Evolutionary conservation across 192 early-diverging fungal genomes (phyloP), one percentile per base, ranked within the genome.

Genomic region (Phycomyces blakesleeanus): DNA sequence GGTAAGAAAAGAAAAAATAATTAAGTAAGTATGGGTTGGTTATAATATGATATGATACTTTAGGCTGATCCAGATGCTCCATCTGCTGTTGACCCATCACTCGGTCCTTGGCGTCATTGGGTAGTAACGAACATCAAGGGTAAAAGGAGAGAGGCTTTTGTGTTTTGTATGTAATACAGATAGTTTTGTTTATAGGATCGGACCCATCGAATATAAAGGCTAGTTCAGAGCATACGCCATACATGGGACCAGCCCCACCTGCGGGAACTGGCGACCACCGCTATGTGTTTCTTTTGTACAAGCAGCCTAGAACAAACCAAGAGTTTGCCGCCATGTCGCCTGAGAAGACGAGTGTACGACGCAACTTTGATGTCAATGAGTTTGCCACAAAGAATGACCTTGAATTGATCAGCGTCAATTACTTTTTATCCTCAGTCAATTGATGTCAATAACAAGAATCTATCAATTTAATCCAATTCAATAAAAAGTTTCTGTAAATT

Each of bases 11-110:
- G 18, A 7, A 12, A 47, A 7, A 12, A 47, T 18, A 47, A 47
- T 47, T 3, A 54, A n/a, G 16, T 37, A 5, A 14, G 27, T 56
- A 37, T 47, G 4, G 2, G 12, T 12, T 7, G 44, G 3, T 14
- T 14, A 12, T 7, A 14, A n/a, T 11, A 12, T 6, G 18, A 47
- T 14, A 3, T 47, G 18, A n/a, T 12, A 14, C 18, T 61, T 68
- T 55, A 81, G 81, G 63, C 72, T 21, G 84, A 85, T 55, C 81
- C 81, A 15, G 84, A 85, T 68, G 84, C 82, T 21, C 84, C 84
- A 12, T 72, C 74, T 52, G 68, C 71, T 20, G 44, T 29, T 0
- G 55, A 81, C 29, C 79, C 75, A 11, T 73, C 63, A 25, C 64
- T 60, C 26, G 67, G 80, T 26, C 71, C 83, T 41, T 85, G 72